A percentile compares a stretch with the other conserved stretches of the same genome.
These are phyloP conservation scores for Didymella segeticola DNA, from an alignment of 2,329 filamentous ascomycete genomes.

Conservation along the genomic window DNA sequence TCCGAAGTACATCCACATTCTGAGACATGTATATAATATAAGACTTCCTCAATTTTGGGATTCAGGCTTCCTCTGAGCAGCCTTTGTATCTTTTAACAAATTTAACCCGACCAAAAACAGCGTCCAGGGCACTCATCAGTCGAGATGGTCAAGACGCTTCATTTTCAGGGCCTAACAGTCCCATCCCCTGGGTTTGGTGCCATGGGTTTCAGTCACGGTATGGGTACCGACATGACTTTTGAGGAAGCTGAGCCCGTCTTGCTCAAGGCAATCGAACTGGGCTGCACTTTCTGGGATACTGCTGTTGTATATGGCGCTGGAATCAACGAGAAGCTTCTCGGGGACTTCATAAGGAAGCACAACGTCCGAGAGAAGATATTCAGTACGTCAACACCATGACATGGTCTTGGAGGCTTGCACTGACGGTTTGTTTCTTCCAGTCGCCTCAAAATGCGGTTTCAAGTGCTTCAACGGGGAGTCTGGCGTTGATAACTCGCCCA, in stretches of 20 bases:
- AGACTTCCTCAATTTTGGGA: too few species aligned
- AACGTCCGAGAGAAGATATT: conserved; percentile 35
- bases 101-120: too few species aligned
- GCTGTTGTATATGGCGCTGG: conserved; percentile 31
- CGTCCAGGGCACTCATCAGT: too few species aligned
- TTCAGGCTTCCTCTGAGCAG: too few species aligned
- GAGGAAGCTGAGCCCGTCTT: conserved; percentile 58
- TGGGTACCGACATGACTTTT: conserved; percentile 52
- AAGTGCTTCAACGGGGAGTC: conserved; percentile 47
- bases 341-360: conserved; percentile 36
- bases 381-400: too few species aligned
- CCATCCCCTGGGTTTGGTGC: conserved; percentile 60
- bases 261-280: conserved; percentile 57
- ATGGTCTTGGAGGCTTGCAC: too few species aligned
- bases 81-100: too few species aligned
- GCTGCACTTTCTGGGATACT: conserved; percentile 61
- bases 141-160: conserved; percentile 31
- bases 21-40: too few species aligned
- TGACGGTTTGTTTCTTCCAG: too few species aligned
- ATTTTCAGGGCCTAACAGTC: conserved; percentile 46
- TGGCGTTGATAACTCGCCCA: conserved; percentile 46
- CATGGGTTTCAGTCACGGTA: conserved; percentile 59
- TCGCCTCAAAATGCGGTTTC: conserved; percentile 38
- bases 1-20: too few species aligned
- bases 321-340: conserved; percentile 38